Evolutionary conservation across 176 grass and related monocot genomes (phyloP), one percentile per base, ranked within the genome.

Genomic region (Secale cereale): DNA sequence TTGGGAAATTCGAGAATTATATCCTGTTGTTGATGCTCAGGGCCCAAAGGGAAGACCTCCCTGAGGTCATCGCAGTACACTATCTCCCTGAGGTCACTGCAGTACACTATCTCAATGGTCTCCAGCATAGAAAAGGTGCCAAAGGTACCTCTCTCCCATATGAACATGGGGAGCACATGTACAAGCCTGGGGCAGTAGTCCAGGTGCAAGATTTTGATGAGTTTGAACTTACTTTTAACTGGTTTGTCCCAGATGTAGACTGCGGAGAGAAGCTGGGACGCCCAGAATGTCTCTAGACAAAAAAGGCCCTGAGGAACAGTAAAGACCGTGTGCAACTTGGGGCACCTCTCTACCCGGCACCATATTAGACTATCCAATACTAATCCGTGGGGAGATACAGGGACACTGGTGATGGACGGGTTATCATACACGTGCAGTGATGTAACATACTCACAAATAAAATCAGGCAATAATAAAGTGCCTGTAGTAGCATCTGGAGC

Each of bases 1-100:
- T 1, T 0, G 0, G 16, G 16, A 0, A 81, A 87, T 9, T 10
- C 0, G 1, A 9, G 5, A 27, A 8, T 7, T 35, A 0, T 37
- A 6, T 35, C 0, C 13, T 37, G 7, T 5, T 77, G 2, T 15
- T 59, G 8, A 54, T 3, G 28, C 12, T 39, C 0, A 10, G 7
- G 32, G 5, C 29, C 1, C 23, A 41, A 41, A 29, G 16, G 78
- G 29, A 86, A 80, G 0, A 86, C 30, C 3, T 25, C n/a, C 15
- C 0, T 86, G 35, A 87, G 26, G 16, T 77, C 35, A 7, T 36
- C 16, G 0, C 86, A 83, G 1, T 31, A 78, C 37, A 71, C 9
- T 35, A 68, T 35, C 29, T 66, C 64, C 15, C 0, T 86, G 35
- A 87, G 26, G 16, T 77, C 35, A 7, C 48, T 10, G 0, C 86